Evolutionary conservation across 2,329 filamentous ascomycete species (phyloP), one percentile per base, ranked within the genome.

Genomic region (Botrytis fabae): DNA sequence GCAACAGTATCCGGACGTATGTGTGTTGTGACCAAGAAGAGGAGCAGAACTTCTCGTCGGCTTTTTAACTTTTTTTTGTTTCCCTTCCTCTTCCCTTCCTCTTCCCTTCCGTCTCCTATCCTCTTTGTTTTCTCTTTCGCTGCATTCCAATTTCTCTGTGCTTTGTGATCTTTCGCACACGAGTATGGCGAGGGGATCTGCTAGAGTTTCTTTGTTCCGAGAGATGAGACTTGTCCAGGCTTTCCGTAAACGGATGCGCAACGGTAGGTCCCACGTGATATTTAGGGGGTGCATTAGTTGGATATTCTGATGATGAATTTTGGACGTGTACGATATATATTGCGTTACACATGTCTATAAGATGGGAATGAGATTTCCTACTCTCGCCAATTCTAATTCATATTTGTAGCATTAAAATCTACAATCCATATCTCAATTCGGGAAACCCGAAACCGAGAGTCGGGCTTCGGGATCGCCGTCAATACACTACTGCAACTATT

Each of bases 401-500:
- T 28, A 32, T 57, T 18, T 28, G 51, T 57, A 28, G n/a, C n/a
- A 57, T 57, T 18, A 25, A 57, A 57, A 32, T 28, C 16, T 18
- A 32, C 7, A 57, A 57, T 18, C n/a, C 51, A 18, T 18, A 57
- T 57, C 7, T 57, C 51, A 28, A 28, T 57, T 68, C 48, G 48
- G 64, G 16, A 42, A 54, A 54, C 18, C 35, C 48, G 64, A 42
- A 32, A 38, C 48, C 48, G 35, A 68, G 35, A 54, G n/a, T 48
- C 46, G 35, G 46, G 46, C 46, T 25, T 68, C 64, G 46, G 64
- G 64, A 54, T 68, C 64, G 46, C 48, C 35, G 64, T 54, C 51
- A 57, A 42, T 42, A 68, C 64, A 54, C 46, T 68, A 68, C 64
- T 54, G 64, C 64, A 68, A 40, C 35, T 68, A 42, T 57, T 68